Evolutionary conservation across 176 grass and related monocot species (phyloP).

Genomic region (Hsuehochloa calcarea): DNA sequence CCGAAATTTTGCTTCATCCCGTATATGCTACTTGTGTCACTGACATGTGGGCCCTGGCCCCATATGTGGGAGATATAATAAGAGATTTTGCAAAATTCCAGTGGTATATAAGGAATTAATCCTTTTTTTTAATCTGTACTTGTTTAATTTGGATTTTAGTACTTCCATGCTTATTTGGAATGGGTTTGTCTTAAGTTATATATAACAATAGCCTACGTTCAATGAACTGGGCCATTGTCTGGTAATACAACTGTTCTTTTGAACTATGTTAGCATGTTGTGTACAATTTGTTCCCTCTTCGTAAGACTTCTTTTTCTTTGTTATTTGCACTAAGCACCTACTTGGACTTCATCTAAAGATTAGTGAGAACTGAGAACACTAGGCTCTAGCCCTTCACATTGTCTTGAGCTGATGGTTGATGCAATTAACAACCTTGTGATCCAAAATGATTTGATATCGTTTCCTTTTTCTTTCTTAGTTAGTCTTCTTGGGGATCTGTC

Average conservation of each 20-base stretch:
- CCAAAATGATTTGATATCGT: not conserved
- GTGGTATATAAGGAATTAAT: no score
- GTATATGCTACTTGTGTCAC: no score
- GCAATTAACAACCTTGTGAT: not conserved
- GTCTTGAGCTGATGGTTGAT: not conserved
- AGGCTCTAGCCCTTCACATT: not conserved
- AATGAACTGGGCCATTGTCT: not conserved
- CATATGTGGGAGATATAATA: no score
- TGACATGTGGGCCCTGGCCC: no score
- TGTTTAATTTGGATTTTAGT: not conserved
- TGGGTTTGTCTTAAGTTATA: not conserved
- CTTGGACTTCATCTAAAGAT: not conserved
- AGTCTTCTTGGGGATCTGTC: not conserved
- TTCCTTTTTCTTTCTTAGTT: not conserved
- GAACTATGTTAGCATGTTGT: slow-evolving; percentile 10
- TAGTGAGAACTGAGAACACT: not conserved
- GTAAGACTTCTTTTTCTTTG: not conserved
- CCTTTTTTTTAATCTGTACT: not conserved
- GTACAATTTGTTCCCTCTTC: not conserved
- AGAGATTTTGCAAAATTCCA: no score
- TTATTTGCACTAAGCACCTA: not conserved
- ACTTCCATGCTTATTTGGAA: not conserved
- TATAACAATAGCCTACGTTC: not conserved
- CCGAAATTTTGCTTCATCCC: no score
- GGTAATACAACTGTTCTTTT: slow-evolving; percentile 1